Evolutionary conservation across 805 yeast species (phyloP).

Genomic region (Lipomyces mesembrius): DNA sequence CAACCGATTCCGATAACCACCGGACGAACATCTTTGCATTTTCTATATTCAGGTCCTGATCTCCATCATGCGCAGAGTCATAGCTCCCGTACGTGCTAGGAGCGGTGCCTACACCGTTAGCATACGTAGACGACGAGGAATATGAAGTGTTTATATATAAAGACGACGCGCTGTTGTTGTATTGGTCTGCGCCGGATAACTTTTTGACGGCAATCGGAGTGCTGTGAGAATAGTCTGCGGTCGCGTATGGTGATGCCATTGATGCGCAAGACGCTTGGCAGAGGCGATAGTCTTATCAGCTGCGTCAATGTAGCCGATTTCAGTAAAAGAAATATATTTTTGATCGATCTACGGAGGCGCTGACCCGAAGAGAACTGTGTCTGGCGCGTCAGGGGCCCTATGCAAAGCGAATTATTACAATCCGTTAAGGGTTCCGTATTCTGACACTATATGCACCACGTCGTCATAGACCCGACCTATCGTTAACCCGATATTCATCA

Average conservation of each 20-base stretch:
- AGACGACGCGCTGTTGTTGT: background rate
- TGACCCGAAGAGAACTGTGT: no score
- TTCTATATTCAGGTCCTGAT: constrained; percentile 16
- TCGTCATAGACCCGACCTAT: background rate
- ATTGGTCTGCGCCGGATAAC: background rate
- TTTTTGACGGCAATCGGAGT: background rate
- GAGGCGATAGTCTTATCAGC: background rate
- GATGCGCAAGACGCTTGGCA: background rate
- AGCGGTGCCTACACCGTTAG: background rate
- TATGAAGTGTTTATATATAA: background rate
- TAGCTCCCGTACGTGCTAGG: background rate
- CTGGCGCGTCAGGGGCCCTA: background rate
- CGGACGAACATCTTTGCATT: constrained; percentile 22
- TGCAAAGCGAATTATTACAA: background rate
- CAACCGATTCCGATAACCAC: constrained; percentile 28
- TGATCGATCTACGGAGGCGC: background rate
- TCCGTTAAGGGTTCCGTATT: constrained; percentile 2
- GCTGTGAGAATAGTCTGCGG: background rate
- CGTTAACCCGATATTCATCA: background rate
- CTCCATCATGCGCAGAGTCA: constrained; percentile 16
- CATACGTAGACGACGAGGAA: background rate
- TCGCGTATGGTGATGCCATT: background rate
- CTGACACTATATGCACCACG: background rate
- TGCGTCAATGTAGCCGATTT: background rate
- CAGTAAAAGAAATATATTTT: background rate